Evolutionary conservation across 306 rosid species (phyloP).

Genomic region (Glycyrrhiza uralensis): DNA sequence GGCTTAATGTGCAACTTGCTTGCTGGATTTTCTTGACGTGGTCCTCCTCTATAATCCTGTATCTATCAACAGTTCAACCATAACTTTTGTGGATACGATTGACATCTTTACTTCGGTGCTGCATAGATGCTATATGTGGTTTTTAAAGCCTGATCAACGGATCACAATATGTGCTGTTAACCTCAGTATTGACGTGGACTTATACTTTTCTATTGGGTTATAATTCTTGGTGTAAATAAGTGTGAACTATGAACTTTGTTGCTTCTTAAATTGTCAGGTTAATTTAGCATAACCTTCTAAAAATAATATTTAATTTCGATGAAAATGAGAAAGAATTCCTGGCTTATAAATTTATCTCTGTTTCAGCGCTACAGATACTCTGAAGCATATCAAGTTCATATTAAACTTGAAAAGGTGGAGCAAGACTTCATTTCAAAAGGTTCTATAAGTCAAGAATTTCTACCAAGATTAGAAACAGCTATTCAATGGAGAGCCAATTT

Average conservation of each 20-base stretch:
- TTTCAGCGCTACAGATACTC: conserved; percentile 81
- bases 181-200: background rate
- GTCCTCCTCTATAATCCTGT: conserved; percentile 4
- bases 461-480: conserved; percentile 54
- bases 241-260: background rate
- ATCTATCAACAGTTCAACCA: background rate
- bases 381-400: conserved; percentile 85
- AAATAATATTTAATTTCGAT: background rate
- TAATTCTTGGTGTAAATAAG: conserved; percentile 5
- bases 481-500: conserved; percentile 71
- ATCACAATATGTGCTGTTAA: background rate
- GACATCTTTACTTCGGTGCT: background rate
- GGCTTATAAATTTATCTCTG: conserved; percentile 27
- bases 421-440: conserved; percentile 54
- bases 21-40: background rate
- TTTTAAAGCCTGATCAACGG: background rate
- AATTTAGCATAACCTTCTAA: background rate
- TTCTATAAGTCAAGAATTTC: conserved; percentile 48
- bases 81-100: background rate
- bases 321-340: background rate
- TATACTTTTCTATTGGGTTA: conserved; percentile 10
- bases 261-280: conserved; percentile 15
- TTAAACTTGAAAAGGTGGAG: conserved; percentile 62
- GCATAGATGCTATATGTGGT: no score
- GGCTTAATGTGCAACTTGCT: conserved; percentile 14